phyloP scores from a whole-genome alignment of 768 basidiomycete genomes.

The Roridomyces roridus region DNA sequence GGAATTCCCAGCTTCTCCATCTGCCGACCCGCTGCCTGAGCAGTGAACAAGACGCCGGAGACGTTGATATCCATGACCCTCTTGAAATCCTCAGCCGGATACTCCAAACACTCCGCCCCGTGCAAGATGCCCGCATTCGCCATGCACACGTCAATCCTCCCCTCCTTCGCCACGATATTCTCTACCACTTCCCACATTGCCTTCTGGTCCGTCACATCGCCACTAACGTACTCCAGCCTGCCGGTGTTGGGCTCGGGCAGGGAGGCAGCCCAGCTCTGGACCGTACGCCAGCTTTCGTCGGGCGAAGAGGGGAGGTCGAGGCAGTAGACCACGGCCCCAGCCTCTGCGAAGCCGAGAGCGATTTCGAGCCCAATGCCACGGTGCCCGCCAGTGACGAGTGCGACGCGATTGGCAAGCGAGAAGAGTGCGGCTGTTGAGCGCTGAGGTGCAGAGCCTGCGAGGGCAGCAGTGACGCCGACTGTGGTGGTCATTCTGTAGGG shows the following conservation, averaged over 20 bases:
- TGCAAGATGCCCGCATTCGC: constrained; percentile 81
- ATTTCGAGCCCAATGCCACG: constrained; percentile 81
- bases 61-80: constrained; percentile 65
- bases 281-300: constrained; percentile 53
- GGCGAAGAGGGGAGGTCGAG: constrained; percentile 62
- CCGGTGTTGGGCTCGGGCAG: constrained; percentile 32
- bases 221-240: constrained; percentile 63
- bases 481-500: not conserved
- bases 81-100: constrained; percentile 67
- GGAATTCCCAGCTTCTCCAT: constrained; percentile 54
- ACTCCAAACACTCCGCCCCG: constrained; percentile 68
- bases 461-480: not conserved
- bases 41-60: constrained; percentile 58
- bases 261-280: constrained; percentile 53
- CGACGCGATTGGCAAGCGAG: constrained; percentile 61
- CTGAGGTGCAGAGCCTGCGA: constrained; percentile 29
- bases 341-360: constrained; percentile 72
- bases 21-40: constrained; percentile 64
- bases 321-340: constrained; percentile 65
- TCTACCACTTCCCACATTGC: constrained; percentile 60
- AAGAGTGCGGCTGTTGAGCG: constrained; percentile 66
- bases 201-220: constrained; percentile 71
- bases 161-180: constrained; percentile 69
- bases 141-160: constrained; percentile 76
- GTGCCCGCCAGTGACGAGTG: constrained; percentile 67